Evolutionary conservation across 2,329 filamentous ascomycete genomes (phyloP).

Genomic region (Neurospora sp.): DNA sequence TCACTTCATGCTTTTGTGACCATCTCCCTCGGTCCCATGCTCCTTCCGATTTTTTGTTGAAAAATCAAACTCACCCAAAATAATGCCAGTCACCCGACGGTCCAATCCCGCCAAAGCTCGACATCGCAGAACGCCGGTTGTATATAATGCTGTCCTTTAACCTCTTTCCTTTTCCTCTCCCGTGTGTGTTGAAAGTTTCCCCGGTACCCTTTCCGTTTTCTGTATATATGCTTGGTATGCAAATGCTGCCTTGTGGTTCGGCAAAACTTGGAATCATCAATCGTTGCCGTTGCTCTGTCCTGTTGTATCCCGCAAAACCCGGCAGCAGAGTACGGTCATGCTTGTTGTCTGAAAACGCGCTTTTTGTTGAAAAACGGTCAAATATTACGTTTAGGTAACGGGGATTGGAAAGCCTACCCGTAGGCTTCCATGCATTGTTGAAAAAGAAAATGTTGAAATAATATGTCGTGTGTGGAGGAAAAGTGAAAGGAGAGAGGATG

Average conservation of each 20-base stretch:
- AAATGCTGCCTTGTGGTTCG: not conserved
- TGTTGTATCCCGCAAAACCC: slow-evolving; percentile 3
- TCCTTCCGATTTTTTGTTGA: slow-evolving; percentile 18
- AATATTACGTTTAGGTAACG: slow-evolving; percentile 1
- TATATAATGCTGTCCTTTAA: slow-evolving; percentile 11
- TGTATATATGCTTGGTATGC: slow-evolving; percentile 3
- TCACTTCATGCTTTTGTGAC: slow-evolving; percentile 1
- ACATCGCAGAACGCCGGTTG: slow-evolving; percentile 7
- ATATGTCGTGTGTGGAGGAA: not conserved
- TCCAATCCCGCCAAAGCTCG: slow-evolving; percentile 7
- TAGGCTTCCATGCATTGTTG: slow-evolving; percentile 1
- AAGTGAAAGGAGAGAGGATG: slow-evolving; percentile 8
- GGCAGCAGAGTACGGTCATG: not conserved
- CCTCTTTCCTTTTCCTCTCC: slow-evolving; percentile 3
- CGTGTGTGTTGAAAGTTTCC: slow-evolving; percentile 5
- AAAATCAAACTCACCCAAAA: slow-evolving; percentile 16
- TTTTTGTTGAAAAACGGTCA: not conserved
- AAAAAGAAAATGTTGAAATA: slow-evolving; percentile 6
- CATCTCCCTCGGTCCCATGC: not conserved
- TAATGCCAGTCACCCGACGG: slow-evolving; percentile 3
- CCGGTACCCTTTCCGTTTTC: not conserved
- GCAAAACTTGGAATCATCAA: not conserved
- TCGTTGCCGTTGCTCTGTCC: slow-evolving; percentile 1
- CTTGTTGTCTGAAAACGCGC: not conserved
- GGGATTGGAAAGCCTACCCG: not conserved